Evolutionary conservation across 768 basidiomycete genomes (phyloP), one percentile per base, ranked within the genome.

Genomic region (Amanita inopinata): DNA sequence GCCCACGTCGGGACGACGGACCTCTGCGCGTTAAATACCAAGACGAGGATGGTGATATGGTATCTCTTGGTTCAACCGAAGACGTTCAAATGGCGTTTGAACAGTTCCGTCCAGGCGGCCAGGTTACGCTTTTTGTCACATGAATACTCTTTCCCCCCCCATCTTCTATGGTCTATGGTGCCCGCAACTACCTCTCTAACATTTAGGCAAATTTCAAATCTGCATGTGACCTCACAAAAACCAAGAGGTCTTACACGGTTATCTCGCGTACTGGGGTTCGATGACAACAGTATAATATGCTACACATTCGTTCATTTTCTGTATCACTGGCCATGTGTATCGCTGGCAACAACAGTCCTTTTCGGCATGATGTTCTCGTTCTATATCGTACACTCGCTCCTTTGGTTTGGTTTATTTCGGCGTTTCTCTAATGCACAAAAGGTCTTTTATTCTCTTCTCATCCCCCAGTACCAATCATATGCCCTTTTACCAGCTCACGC

Each of bases 1-100:
- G 89, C 14, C 86, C 85, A 2, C 71, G 80, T 49, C 66, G 83
- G 25, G 83, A 84, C 38, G 81, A 87, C 56, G 73, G 79, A n/a
- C 82, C 87, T 0, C 59, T 94, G 53, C 74, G 85, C 23, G 83
- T 92, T 50, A 90, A 83, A 59, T 94, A 93, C 61, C 78, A 70
- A 59, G 91, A 94, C 60, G 91, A 94, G 56, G 91, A 94, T 53
- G 90, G 90, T 17, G 91, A 94, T 56, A 69, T 90, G 72, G 77
- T 94, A 34, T 83, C 79, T 22, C 71, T 94, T 48, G 83, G 83
- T 11, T 89, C 86, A 33, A 90, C 89, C 25, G 91, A 94, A 59
- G 91, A 94, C 57, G 84, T 93, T 25, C 85, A 89, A 52, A 89
- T 94, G 77, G 91, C 91, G 28, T 92, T 94, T 50, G 90, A 92